Base-by-base conservation (phyloP, 768 basidiomycete species). In the Pleurotus tuber-regium region DNA sequence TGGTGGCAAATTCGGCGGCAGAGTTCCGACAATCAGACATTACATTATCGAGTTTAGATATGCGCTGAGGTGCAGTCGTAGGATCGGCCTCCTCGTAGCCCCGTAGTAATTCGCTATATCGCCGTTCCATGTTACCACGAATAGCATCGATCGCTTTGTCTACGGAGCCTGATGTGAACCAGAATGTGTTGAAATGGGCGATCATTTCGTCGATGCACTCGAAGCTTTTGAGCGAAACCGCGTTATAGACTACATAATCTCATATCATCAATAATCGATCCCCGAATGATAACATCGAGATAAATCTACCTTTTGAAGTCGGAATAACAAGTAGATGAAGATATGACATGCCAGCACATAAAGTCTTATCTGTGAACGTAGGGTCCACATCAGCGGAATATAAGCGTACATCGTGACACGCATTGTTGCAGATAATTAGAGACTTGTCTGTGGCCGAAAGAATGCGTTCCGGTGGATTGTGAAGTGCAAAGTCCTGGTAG, bases 261-360 rank as follows among this genome's bases (percentile, higher is more conserved):
- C 35, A 38, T 3, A 19, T 38, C 56, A 54, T 29, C 1, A 4
- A 16, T 43, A 4, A 14, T 18, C 25, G 2, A 38, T 11, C 11
- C 19, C 10, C 11, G 38, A 25, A 50, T n/a, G 33, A 9, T 4
- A 10, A 1, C 28, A 12, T 11, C 8, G 26, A 16, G n/a, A 43
- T 31, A 6, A n/a, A n/a, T n/a, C n/a, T 38, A 54, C 56, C 53
- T 57, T 51, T 54, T 4, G 26, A 25, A 29, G 24, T 23, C 7
- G 56, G 53, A 30, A 57, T 54, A 30, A 46, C 53, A 29, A 57
- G 29, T 7, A 57, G 43, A 54, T 57, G 56, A 14, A 57, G 39
- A 26, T 54, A 57, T 8, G 56, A 54, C 56, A 57, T 57, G 23
- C 56, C 56, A 24, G 56, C 56, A 12, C 46, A 12, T 10, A 21